Evolutionary conservation across 1,284 basidiomycete genomes (phyloP).

Genomic region (Ganoderma resinaceum): DNA sequence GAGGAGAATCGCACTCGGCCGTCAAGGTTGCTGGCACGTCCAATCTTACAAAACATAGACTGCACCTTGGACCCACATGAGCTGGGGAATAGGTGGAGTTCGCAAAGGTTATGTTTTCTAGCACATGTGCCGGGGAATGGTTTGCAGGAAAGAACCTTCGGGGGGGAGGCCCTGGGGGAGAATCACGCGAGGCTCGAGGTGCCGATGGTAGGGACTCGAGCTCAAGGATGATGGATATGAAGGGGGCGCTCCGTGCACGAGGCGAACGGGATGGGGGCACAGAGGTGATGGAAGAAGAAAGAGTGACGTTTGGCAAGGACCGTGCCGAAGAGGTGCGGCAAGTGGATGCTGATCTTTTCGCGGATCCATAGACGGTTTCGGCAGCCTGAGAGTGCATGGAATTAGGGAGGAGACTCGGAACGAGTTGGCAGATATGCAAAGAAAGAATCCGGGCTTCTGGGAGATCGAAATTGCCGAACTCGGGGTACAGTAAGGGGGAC

Average conservation of each 20-base stretch:
- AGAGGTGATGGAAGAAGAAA: not conserved
- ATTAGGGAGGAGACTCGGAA: not conserved
- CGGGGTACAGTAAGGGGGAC: no score
- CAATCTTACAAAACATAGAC: no score
- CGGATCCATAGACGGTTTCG: not conserved
- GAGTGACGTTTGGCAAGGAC: not conserved
- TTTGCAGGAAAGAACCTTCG: not conserved
- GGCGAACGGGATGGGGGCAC: not conserved
- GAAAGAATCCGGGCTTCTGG: not conserved
- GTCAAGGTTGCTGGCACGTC: not conserved
- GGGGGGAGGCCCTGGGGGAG: not conserved
- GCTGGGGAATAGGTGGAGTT: not conserved
- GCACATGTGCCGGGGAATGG: no score
- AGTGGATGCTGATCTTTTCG: not conserved
- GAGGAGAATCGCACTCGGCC: not conserved
- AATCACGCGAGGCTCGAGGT: no score
- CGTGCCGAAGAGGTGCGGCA: not conserved
- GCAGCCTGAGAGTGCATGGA: not conserved
- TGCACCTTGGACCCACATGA: not conserved
- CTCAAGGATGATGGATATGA: not conserved
- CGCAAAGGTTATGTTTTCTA: not conserved
- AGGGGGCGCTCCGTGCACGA: not conserved
- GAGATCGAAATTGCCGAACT: not conserved
- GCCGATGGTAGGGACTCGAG: not conserved
- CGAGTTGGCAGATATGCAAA: not conserved